Base-by-base conservation (phyloP, 805 yeast species). In the Osmozyma mogii region DNA sequence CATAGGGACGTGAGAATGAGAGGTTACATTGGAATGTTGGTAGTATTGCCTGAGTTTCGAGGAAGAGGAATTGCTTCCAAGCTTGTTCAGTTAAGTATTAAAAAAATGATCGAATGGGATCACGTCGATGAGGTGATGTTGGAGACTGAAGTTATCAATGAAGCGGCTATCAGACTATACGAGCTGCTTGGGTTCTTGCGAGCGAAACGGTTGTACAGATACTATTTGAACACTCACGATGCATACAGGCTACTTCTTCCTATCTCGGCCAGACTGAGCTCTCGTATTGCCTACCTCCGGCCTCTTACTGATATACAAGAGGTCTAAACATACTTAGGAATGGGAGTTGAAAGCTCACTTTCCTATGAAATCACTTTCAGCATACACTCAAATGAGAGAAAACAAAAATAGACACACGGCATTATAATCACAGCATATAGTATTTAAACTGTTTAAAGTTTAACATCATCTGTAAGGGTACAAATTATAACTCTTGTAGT, bases 21-120 rank as follows among this genome's bases (percentile, higher is more conserved):
- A 36, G 98, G 98, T 0, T 92, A 92, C 48, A 88, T 92, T 17
- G 98, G 96, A 2, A 92, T 92, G 98, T 59, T 92, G 31, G 95
- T 94, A 0, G 94, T 89, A 9, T 77, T 78, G 29, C 74, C 75
- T 22, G 50, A 56, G 10, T 77, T 68, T 49, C 62, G 98, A 32
- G 88, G 94, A 3, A 61, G 59, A 25, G 95, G 96, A 1, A 80
- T 88, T 27, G 96, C 96, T 3, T 78, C 78, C 41, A 59, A 61
- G 26, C 65, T 92, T 28, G 87, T 87, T 11, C 62, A 65, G 27
- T 45, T 62, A 32, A 73, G 81, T 4, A 68, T 89, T 4, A 70
- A 70, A 10, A 67, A 67, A 22, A 82, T 92, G 88, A 66, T 68
- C 5, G 45, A 54, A n/a, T 49, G 58, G 28, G 67, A 68, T 35